Evolutionary conservation across 441 rosid genomes (phyloP).

Genomic region (Macaranga tanarius): DNA sequence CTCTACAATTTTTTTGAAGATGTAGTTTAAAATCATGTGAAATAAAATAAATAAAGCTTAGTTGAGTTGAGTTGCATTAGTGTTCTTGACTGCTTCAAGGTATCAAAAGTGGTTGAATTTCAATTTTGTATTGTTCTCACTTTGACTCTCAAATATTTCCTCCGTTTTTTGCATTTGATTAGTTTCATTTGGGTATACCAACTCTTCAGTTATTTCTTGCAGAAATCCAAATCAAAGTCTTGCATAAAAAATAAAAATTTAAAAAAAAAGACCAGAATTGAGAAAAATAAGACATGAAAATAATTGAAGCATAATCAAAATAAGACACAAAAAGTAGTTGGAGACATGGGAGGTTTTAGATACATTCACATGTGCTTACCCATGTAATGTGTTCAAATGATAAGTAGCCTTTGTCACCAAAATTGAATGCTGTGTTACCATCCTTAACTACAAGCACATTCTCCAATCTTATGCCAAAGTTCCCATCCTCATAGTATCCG

Average conservation of each 20-base stretch:
- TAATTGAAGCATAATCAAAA: not conserved
- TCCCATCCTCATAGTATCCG: slow-evolving; percentile 97
- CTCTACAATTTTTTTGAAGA: too few species aligned
- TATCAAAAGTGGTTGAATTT: not conserved
- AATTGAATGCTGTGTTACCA: slow-evolving; percentile 71
- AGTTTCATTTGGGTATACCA: too few species aligned
- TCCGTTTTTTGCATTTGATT: not conserved
- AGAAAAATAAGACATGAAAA: not conserved
- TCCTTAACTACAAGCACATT: slow-evolving; percentile 79
- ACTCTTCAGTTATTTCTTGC: not conserved
- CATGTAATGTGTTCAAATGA: slow-evolving; percentile 92
- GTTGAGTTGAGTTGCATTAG: too few species aligned
- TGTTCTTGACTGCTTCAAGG: not conserved
- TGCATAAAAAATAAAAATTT: not conserved
- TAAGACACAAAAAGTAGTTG: not conserved
- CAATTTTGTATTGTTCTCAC: too few species aligned
- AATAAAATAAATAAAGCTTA: too few species aligned
- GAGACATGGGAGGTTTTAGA: not conserved
- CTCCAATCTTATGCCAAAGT: slow-evolving; percentile 91
- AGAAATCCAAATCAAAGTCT: not conserved
- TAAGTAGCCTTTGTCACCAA: slow-evolving; percentile 90
- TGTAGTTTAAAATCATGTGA: too few species aligned
- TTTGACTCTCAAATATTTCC: not conserved
- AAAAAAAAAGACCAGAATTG: not conserved
- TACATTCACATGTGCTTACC: slow-evolving; percentile 47